Percentiles rank a stretch among this genome's conserved stretches.
Evolutionary conservation across 768 basidiomycete species (phyloP).

Genomic region (Daedaleopsis nitida): DNA sequence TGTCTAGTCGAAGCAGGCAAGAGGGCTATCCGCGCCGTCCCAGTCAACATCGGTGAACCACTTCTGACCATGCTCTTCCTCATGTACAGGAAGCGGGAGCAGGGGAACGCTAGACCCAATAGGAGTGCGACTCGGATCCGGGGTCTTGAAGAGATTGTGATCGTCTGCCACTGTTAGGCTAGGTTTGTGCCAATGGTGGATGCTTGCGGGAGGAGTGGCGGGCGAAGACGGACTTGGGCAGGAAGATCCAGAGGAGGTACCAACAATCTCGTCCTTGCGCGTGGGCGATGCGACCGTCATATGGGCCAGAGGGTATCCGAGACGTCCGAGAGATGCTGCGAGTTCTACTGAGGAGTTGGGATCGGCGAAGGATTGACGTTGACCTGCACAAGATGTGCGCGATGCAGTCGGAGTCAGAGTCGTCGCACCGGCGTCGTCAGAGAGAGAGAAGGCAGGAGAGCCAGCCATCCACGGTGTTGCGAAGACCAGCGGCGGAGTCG

Average conservation of each 20-base stretch:
- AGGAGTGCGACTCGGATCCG: neutral
- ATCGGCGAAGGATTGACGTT: neutral
- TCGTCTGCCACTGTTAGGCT: neutral
- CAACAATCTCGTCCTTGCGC: neutral
- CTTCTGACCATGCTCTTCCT: neutral
- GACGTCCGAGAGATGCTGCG: neutral
- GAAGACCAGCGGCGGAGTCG: slow-evolving; percentile 7
- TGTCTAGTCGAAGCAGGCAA: slow-evolving; percentile 1
- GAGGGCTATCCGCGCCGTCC: slow-evolving; percentile 14
- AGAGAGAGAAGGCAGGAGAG: slow-evolving; percentile 12
- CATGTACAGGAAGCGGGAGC: neutral
- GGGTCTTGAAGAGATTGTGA: neutral
- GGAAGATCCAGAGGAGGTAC: neutral
- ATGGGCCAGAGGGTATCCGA: neutral
- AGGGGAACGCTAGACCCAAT: neutral
- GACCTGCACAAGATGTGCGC: neutral
- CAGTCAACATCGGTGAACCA: slow-evolving; percentile 20
- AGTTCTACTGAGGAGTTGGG: neutral
- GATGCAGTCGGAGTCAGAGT: neutral
- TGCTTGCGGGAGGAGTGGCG: too few species aligned
- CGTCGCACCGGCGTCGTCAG: slow-evolving; percentile 17
- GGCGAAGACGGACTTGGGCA: neutral
- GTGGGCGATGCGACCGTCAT: slow-evolving; percentile 8
- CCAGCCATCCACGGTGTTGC: neutral
- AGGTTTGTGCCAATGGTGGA: neutral